These are phyloP conservation scores for Symbiodinium pilosum DNA, from an alignment of 73 alveolate genomes.

Conservation along the genomic window DNA sequence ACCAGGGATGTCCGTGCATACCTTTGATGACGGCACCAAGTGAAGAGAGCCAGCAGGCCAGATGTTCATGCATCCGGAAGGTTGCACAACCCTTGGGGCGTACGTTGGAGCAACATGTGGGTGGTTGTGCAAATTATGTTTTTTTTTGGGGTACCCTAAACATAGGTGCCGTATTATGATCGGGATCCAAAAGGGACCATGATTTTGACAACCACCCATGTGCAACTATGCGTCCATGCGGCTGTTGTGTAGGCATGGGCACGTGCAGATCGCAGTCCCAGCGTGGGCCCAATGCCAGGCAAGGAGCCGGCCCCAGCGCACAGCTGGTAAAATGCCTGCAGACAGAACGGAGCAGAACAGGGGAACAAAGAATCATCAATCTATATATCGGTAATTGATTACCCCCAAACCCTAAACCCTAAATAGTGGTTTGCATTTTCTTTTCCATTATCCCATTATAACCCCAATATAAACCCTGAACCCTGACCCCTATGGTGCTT, in stretches of 20 bases:
- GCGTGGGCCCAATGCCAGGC: conserved; percentile 32
- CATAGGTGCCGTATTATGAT: no score
- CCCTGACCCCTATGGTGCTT: not conserved
- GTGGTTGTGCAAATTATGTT: not conserved
- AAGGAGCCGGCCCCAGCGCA: conserved; percentile 95
- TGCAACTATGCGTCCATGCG: not conserved
- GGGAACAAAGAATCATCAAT: no score
- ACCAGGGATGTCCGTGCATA: conserved; percentile 96
- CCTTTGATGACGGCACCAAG: not conserved
- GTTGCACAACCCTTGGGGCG: not conserved
- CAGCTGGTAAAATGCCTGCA: conserved; percentile 96
- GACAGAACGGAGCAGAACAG: no score
- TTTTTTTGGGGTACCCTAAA: no score
- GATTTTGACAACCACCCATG: not conserved
- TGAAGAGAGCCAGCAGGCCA: no score
- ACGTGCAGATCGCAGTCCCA: conserved; percentile 24
- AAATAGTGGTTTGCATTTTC: no score
- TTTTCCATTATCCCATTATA: no score
- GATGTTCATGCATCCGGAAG: no score
- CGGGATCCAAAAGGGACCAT: no score
- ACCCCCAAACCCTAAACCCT: no score
- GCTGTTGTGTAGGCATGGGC: conserved; percentile 44
- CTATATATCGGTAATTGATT: no score
- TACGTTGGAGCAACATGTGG: not conserved
- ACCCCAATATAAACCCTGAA: not conserved